A percentile compares a stretch with the other conserved stretches of the same genome.
Conservation (phyloP, 2,329 filamentous ascomycete species). For the Hypomyces rosellus region DNA sequence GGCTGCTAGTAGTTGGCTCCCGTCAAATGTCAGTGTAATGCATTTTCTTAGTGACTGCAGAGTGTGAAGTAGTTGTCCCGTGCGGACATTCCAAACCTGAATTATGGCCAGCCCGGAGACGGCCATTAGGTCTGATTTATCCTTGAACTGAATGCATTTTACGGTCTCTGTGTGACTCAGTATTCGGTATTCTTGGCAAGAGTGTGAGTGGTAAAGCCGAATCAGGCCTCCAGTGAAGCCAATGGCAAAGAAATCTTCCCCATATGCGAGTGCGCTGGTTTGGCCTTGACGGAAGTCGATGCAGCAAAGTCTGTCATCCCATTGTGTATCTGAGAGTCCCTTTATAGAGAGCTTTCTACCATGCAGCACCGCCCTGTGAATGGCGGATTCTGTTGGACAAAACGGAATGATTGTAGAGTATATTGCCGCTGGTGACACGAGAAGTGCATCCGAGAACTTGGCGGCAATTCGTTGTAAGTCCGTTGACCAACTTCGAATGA, state of each 20-base stretch:
- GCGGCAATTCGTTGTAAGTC: conserved; percentile 26
- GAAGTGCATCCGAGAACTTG: conserved; percentile 24
- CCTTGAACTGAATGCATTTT: conserved; percentile 5
- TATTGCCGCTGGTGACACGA: conserved; percentile 23
- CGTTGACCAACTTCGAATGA: conserved; percentile 21
- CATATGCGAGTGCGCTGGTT: conserved; percentile 20
- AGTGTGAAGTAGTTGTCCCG: conserved; percentile 18
- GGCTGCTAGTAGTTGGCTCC: conserved; percentile 1
- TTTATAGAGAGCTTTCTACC: conserved; percentile 17
- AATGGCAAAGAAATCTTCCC: conserved; percentile 22
- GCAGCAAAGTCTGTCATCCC: conserved; percentile 27
- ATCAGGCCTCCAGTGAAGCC: conserved; percentile 19
- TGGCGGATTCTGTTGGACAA: conserved; percentile 23
- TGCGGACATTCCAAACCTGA: conserved; percentile 26
- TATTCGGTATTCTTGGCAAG: conserved; percentile 22
- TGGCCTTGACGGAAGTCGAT: conserved; percentile 21
- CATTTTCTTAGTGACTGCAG: too few relatives aligned
- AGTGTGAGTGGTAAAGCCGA: conserved; percentile 19
- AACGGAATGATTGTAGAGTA: conserved; percentile 26
- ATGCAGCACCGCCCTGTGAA: conserved; percentile 14
- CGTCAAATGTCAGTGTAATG: too few relatives aligned
- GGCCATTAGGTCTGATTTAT: conserved; percentile 24
- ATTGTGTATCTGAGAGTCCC: conserved; percentile 18
- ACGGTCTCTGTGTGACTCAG: conserved; percentile 25
- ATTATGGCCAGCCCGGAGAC: conserved; percentile 23